Evolutionary conservation across 129 eudicot genomes (phyloP).

Genomic region (Kitagawia praeruptora): DNA sequence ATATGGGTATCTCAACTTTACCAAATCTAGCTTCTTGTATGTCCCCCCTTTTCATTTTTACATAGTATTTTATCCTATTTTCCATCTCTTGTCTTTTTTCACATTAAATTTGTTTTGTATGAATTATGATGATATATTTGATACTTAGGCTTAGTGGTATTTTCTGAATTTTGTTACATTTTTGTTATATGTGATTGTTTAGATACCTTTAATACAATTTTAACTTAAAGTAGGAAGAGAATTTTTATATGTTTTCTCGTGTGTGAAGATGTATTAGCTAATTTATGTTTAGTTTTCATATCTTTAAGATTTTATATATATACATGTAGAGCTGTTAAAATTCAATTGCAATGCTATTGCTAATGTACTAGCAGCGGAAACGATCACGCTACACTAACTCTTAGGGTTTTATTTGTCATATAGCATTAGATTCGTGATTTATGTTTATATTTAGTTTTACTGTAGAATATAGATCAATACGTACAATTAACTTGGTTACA

Average conservation of each 20-base stretch:
- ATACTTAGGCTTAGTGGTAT: not conserved
- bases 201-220: no score
- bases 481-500: not conserved
- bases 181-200: no score
- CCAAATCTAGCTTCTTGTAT: slow-evolving; percentile 71
- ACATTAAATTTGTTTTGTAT: not conserved
- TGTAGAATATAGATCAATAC: not conserved
- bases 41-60: slow-evolving; percentile 22
- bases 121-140: not conserved
- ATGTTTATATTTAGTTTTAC: not conserved
- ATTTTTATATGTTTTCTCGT: not conserved
- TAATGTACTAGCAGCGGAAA: not conserved
- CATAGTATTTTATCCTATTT: not conserved
- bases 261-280: not conserved
- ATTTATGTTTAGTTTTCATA: not conserved
- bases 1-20: slow-evolving; percentile 88
- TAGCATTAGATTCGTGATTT: not conserved
- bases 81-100: not conserved
- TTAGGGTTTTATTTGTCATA: not conserved
- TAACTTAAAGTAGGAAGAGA: no score
- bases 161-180: not conserved
- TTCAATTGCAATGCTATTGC: not conserved
- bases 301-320: not conserved
- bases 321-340: not conserved
- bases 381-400: not conserved